Evolutionary conservation across 2,329 filamentous ascomycete species (phyloP).

Genomic region (Colletotrichum sp.): DNA sequence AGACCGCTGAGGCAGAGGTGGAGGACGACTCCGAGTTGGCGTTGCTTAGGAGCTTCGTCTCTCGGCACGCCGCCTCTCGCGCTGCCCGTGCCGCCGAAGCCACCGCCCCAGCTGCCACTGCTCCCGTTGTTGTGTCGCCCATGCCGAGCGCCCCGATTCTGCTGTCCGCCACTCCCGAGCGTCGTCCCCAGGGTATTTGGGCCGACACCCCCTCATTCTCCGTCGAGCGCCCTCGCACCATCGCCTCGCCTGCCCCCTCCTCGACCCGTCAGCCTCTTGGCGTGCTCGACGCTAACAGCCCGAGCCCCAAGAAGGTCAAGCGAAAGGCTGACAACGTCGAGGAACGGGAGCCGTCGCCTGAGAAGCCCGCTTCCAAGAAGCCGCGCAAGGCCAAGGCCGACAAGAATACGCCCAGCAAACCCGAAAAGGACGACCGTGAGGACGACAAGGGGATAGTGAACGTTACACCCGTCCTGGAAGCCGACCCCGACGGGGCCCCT

Average conservation of each 20-base stretch:
- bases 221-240: background rate
- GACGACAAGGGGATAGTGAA: background rate
- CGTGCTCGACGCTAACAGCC: constrained; percentile 40
- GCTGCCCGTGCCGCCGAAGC: constrained; percentile 33
- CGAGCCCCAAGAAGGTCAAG: constrained; percentile 40
- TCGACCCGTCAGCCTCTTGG: constrained; percentile 31
- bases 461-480: background rate
- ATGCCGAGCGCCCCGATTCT: background rate
- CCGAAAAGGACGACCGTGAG: background rate
- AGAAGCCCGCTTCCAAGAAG: constrained; percentile 13
- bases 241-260: background rate
- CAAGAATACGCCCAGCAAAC: background rate
- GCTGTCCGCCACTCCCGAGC: constrained; percentile 1
- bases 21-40: constrained; percentile 6
- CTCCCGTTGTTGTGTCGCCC: background rate
- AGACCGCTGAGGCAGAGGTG: background rate
- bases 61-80: constrained; percentile 30
- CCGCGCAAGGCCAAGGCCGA: constrained; percentile 28
- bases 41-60: constrained; percentile 11
- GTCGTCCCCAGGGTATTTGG: background rate
- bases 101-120: background rate
- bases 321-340: constrained; percentile 32
- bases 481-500: background rate
- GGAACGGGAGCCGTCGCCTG: constrained; percentile 20
- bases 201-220: background rate